Conservation (phyloP, 2,329 filamentous ascomycete species). For the Aspergillus pseudoglaucus region DNA sequence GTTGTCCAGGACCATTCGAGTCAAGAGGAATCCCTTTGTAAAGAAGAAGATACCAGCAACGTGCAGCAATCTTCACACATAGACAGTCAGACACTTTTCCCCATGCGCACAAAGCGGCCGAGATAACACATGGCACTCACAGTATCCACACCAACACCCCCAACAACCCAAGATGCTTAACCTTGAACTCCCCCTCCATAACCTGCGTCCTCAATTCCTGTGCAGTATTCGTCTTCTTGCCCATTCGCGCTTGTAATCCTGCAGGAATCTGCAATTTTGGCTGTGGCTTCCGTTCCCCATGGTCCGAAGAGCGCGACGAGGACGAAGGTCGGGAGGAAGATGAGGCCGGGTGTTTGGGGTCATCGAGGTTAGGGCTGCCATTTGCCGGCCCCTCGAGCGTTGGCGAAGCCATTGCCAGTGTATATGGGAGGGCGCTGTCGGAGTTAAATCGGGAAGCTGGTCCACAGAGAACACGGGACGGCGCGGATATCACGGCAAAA, state of each 20-base stretch:
- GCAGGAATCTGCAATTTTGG: constrained; percentile 6
- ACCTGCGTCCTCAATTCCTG: constrained; percentile 23
- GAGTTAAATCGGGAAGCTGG: background rate
- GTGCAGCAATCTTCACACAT: constrained; percentile 57
- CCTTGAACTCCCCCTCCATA: constrained; percentile 33
- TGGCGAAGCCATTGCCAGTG: constrained; percentile 8
- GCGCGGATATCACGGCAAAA: background rate
- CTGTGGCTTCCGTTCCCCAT: constrained; percentile 7
- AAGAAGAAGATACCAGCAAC: constrained; percentile 81
- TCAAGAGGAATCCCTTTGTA: constrained; percentile 89
- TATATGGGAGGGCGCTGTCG: background rate
- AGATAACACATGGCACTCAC: constrained; percentile 22
- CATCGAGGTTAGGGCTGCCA: constrained; percentile 5
- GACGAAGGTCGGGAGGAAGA: constrained; percentile 2
- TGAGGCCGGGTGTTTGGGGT: constrained; percentile 1
- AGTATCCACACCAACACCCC: constrained; percentile 36
- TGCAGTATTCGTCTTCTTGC: constrained; percentile 17
- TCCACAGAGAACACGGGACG: background rate
- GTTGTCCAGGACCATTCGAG: constrained; percentile 70
- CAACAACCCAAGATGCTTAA: constrained; percentile 31
- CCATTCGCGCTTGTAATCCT: constrained; percentile 10
- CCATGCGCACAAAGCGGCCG: background rate
- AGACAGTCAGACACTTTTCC: background rate
- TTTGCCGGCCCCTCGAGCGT: constrained; percentile 2
- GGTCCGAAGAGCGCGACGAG: constrained; percentile 6